Percentiles rank a stretch among this genome's conserved stretches.
Conservation (phyloP, 1,284 basidiomycete species). For the Fomes fomentarius region DNA sequence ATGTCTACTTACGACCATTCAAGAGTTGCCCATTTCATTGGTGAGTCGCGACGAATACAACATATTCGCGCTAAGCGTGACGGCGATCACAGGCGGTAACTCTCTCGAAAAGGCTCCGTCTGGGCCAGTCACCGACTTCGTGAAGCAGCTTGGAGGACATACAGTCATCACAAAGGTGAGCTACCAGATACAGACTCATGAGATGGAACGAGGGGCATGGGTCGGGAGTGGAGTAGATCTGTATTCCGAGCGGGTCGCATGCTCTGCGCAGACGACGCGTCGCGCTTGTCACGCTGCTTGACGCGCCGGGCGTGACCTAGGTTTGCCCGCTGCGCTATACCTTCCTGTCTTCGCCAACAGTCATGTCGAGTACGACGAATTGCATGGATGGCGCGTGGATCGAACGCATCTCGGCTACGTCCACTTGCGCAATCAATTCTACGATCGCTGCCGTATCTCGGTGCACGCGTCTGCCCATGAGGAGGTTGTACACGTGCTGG, state of each 20-base stretch:
- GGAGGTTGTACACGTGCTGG: slow-evolving; percentile 1
- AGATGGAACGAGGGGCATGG: background rate
- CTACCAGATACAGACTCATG: background rate
- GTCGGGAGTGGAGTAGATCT: background rate
- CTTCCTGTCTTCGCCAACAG: background rate
- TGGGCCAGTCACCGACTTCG: slow-evolving; percentile 88
- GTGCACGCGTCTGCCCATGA: slow-evolving; percentile 8
- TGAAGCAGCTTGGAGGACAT: slow-evolving; percentile 91
- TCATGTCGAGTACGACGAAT: background rate
- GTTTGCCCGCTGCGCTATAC: background rate
- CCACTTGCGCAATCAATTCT: background rate
- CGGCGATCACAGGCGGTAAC: slow-evolving; percentile 77
- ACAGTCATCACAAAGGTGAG: slow-evolving; percentile 97
- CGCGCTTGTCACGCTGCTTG: slow-evolving; percentile 13
- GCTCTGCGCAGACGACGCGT: no score
- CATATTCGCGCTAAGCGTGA: slow-evolving; percentile 7
- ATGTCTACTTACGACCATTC: slow-evolving; percentile 78
- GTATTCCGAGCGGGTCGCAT: no score
- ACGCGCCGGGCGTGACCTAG: slow-evolving; percentile 5
- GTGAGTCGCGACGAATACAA: slow-evolving; percentile 40
- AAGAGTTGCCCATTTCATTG: slow-evolving; percentile 87
- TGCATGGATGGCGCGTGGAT: slow-evolving; percentile 3
- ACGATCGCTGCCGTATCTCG: background rate
- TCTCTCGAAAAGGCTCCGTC: slow-evolving; percentile 83
- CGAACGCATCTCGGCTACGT: background rate